Evolutionary conservation across 2,329 filamentous ascomycete genomes (phyloP), one percentile per base, ranked within the genome.

Genomic region (Fusarium sp.): DNA sequence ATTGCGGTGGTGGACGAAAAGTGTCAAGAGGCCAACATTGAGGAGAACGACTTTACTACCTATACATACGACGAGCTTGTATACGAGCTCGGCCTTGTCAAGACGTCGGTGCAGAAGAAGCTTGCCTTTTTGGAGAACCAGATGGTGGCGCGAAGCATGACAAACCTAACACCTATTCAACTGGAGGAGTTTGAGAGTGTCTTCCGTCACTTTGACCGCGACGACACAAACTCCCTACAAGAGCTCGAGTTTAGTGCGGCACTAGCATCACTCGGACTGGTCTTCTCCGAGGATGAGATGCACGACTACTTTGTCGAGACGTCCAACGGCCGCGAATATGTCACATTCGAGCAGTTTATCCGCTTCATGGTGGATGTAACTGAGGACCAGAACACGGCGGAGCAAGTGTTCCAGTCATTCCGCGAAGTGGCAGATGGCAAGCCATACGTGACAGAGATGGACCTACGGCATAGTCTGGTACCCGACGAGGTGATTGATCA

Each of bases 11-110:
- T 98, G 51, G 94, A 97, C 76, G 88, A 89, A 69, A 93, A 97
- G 81, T 99, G 96, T 78, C 87, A 90, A 65, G 95, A 98, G 82
- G 96, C 96, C 67, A 98, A 99, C 78, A 97, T 99, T 69, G 96
- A 99, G 80, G 96, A 99, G 77, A 99, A 99, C 80, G 96, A 99
- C 82, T 98, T 96, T 79, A 99, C 96, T n/a, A 98, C 95, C 8
- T 98, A 98, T 81, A 97, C 95, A 9, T 96, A 98, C 79, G 96
- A 99, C 77, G 96, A 99, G 81, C 86, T 99, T 42, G 89, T 90
- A 65, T 99, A 99, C 81, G 96, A 99, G 81, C 86, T 98, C 63
- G 90, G 93, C 14, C 86, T 99, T 29, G 96, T 98, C 62, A 94
- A 93, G 78, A 91, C 92, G 29, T 96, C 92, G 10, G 95, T 98